Conservation (phyloP, 768 basidiomycete species). For the Pleurotus platypus region DNA sequence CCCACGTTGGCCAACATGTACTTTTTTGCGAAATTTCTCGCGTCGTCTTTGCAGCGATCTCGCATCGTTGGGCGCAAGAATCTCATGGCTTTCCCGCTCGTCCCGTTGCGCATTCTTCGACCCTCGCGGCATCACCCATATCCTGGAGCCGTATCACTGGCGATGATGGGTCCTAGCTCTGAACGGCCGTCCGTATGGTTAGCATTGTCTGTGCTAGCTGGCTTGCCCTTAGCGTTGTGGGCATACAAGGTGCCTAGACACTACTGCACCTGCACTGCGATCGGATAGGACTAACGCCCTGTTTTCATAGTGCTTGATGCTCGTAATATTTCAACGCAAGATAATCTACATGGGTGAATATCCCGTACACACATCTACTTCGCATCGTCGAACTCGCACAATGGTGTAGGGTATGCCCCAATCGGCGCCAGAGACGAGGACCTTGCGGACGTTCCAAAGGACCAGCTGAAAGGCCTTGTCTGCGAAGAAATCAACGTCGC, state of each 20-base stretch:
- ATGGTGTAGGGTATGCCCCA: constrained; percentile 29
- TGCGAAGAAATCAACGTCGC: constrained; percentile 17
- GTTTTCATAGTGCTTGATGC: constrained; percentile 35
- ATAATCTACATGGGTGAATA: constrained; percentile 45
- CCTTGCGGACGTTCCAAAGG: constrained; percentile 18
- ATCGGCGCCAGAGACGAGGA: constrained; percentile 33
- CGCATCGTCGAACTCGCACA: neutral
- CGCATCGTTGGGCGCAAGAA: too few species aligned
- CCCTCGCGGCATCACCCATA: neutral
- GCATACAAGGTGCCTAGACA: constrained; percentile 30
- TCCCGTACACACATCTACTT: neutral
- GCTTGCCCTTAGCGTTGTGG: constrained; percentile 37
- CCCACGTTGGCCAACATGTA: constrained; percentile 47
- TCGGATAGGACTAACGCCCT: neutral
- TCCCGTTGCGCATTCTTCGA: neutral
- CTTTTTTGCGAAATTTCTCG: too few species aligned
- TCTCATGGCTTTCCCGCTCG: constrained; percentile 5
- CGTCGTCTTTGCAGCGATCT: too few species aligned
- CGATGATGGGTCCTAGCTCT: constrained; percentile 9
- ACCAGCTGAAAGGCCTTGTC: constrained; percentile 9
- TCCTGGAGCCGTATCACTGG: neutral
- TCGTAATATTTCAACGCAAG: constrained; percentile 44
- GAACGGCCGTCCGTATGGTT: constrained; percentile 24
- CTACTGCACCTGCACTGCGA: too few species aligned
- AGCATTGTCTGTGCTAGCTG: constrained; percentile 25